These are phyloP conservation scores for Mesotaenium endlicherianum DNA, from an alignment of 139 green algal genomes.

Conservation along the genomic window DNA sequence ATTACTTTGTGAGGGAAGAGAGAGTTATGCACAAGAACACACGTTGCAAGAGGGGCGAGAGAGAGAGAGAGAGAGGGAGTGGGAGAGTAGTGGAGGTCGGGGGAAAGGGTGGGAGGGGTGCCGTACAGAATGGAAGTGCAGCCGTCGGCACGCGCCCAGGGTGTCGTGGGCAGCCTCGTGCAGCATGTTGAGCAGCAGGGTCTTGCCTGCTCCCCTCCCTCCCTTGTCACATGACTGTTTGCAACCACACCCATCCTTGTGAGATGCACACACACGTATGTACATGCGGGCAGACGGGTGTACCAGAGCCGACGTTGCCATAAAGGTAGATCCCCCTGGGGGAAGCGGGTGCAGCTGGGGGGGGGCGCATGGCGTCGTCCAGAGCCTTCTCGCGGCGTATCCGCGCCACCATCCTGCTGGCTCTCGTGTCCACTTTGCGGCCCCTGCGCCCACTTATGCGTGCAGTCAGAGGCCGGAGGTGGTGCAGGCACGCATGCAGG, in stretches of 20 bases:
- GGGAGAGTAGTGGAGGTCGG: neutral
- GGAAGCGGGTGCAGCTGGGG: neutral
- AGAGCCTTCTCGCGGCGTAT: constrained; percentile 25
- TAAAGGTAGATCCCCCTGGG: constrained; percentile 29
- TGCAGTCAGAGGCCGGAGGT: neutral
- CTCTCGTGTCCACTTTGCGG: neutral
- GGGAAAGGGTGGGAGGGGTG: neutral
- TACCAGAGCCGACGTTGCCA: constrained; percentile 21
- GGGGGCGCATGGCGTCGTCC: neutral
- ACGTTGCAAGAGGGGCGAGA: neutral
- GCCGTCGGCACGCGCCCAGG: neutral
- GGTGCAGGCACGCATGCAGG: neutral
- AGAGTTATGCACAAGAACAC: too few species aligned
- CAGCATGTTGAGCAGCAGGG: constrained; percentile 36
- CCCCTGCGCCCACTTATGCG: neutral
- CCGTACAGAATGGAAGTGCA: constrained; percentile 44
- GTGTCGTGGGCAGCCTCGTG: neutral
- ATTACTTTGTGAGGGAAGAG: too few species aligned
- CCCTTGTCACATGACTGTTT: neutral
- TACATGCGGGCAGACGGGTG: neutral
- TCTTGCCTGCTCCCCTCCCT: constrained; percentile 32
- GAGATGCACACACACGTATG: neutral
- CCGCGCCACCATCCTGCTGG: neutral
- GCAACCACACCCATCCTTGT: neutral
- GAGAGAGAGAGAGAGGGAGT: too few species aligned